These are phyloP conservation scores for Metschnikowia bowlesiae DNA, from an alignment of 805 yeast genomes.

Conservation along the genomic window DNA sequence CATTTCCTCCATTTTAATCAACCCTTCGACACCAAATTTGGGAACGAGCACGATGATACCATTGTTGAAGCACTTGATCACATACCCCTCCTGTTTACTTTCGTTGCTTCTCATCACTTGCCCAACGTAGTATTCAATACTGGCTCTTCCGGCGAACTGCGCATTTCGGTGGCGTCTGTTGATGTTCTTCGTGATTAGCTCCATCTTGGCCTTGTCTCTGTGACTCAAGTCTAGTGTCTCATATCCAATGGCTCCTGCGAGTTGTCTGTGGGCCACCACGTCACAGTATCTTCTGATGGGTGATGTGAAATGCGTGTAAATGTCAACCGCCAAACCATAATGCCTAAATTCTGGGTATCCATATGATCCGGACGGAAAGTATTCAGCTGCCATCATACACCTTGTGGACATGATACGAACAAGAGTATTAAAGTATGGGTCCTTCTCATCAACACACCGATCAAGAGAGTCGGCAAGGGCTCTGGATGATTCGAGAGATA, in stretches of 20 bases:
- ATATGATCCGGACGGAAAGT: constrained; percentile 85
- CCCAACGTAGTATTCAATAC: constrained; percentile 96
- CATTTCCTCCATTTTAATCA: constrained; percentile 75
- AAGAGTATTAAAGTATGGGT: constrained; percentile 88
- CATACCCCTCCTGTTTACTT: constrained; percentile 79
- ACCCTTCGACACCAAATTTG: constrained; percentile 91
- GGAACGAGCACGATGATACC: constrained; percentile 96
- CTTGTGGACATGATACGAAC: constrained; percentile 96
- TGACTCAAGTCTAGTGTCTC: constrained; percentile 78
- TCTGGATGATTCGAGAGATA: constrained; percentile 80
- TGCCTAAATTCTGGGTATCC: constrained; percentile 91
- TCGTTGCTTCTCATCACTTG: constrained; percentile 90
- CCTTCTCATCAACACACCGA: constrained; percentile 74
- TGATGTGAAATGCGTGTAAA: constrained; percentile 96
- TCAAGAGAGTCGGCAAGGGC: constrained; percentile 93
- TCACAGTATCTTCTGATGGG: constrained; percentile 98
- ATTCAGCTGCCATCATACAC: constrained; percentile 99
- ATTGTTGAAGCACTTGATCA: constrained; percentile 86
- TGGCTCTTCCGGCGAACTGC: constrained; percentile 97
- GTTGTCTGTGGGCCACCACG: constrained; percentile 93
- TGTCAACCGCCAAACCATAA: constrained; percentile 96
- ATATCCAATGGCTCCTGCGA: constrained; percentile 97
- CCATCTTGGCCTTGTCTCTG: constrained; percentile 88
- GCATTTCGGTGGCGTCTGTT: constrained; percentile 95
- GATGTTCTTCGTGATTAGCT: constrained; percentile 78